These are phyloP conservation scores for Plasmopara halstedii DNA, from an alignment of 352 stramenopile genomes.

Conservation along the genomic window DNA sequence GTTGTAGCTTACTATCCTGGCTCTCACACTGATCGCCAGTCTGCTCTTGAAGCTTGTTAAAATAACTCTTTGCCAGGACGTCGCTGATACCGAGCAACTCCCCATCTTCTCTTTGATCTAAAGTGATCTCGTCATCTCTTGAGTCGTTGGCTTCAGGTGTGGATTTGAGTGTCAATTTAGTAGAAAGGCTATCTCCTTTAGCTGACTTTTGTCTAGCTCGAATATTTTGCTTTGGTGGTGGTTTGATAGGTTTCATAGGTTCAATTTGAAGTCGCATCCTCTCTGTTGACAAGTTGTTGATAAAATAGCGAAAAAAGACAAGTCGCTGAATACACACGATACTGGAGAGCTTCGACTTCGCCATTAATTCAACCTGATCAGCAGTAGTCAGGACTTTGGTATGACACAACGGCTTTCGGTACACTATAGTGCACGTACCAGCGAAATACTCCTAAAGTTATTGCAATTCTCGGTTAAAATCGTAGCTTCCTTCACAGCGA, in stretches of 20 bases:
- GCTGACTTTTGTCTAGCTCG: not conserved
- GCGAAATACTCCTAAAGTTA: slow-evolving; percentile 15
- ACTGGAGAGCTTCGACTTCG: slow-evolving; percentile 31
- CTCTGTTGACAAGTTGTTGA: slow-evolving; percentile 28
- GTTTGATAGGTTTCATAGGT: not conserved
- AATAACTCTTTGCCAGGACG: no score
- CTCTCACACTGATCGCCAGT: slow-evolving; percentile 12
- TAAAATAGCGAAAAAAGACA: slow-evolving; percentile 48
- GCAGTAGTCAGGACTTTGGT: not conserved
- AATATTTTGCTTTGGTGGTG: not conserved
- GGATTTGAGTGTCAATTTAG: no score
- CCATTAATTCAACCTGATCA: slow-evolving; percentile 30
- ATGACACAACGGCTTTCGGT: not conserved
- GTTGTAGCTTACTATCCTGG: slow-evolving; percentile 14
- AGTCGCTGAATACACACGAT: slow-evolving; percentile 45
- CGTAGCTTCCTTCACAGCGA: slow-evolving; percentile 5
- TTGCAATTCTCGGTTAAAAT: slow-evolving; percentile 3
- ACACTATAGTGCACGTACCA: slow-evolving; percentile 31
- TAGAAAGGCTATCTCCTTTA: no score
- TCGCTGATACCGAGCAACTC: slow-evolving; percentile 6
- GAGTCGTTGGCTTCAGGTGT: no score
- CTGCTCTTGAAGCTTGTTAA: not conserved
- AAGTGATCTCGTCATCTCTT: not conserved
- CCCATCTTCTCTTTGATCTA: slow-evolving; percentile 1
- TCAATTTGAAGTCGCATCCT: slow-evolving; percentile 3